Percentiles rank a stretch among this genome's conserved stretches.
Evolutionary conservation across 805 yeast species (phyloP).

Genomic region (Naumovozyma baii): DNA sequence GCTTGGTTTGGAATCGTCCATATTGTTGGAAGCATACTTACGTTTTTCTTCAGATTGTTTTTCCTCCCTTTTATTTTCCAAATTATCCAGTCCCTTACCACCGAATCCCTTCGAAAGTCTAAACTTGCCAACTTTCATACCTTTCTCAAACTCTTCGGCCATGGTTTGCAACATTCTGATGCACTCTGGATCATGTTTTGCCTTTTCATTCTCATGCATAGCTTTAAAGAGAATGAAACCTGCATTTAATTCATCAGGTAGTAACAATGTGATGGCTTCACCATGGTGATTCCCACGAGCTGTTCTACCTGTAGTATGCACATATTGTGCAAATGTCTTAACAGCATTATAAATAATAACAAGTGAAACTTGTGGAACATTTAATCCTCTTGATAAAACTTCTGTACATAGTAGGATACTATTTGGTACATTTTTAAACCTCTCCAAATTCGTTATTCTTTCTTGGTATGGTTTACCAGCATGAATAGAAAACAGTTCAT

Average conservation of each 20-base stretch:
- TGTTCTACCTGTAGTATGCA: constrained; percentile 92
- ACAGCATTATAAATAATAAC: constrained; percentile 82
- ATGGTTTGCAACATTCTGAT: constrained; percentile 34
- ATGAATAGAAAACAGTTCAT: constrained; percentile 62
- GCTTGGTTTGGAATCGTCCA: not conserved
- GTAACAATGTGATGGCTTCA: constrained; percentile 61
- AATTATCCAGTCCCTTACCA: constrained; percentile 78
- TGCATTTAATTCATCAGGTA: constrained; percentile 52
- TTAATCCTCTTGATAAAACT: constrained; percentile 89
- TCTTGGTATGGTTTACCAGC: constrained; percentile 89
- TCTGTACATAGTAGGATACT: constrained; percentile 79
- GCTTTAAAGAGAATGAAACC: constrained; percentile 46
- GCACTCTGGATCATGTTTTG: constrained; percentile 32
- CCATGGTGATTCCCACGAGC: constrained; percentile 86
- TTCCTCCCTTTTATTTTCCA: constrained; percentile 42
- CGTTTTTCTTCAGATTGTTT: constrained; percentile 7
- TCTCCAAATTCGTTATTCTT: constrained; percentile 61
- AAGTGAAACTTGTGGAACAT: constrained; percentile 73
- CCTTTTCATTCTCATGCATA: constrained; percentile 42
- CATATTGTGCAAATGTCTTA: constrained; percentile 86
- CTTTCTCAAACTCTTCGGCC: constrained; percentile 46
- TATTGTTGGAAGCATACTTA: not conserved
- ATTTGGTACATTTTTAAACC: constrained; percentile 54
- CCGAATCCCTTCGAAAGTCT: constrained; percentile 74
- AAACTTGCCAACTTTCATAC: constrained; percentile 58